phyloP scores from a whole-genome alignment of 108 stramenopile species.

The Ochromonas danica region DNA sequence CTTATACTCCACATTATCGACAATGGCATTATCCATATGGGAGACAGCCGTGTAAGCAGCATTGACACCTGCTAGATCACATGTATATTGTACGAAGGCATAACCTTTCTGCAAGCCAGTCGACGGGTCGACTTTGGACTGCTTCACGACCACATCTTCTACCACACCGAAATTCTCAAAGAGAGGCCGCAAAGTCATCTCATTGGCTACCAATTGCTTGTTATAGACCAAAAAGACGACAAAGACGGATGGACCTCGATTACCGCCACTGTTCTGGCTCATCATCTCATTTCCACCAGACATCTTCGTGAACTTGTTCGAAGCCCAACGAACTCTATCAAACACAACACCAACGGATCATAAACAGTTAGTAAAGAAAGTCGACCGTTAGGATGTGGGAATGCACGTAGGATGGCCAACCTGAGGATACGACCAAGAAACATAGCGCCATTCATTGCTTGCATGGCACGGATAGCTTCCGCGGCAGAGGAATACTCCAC shows the following conservation, averaged over 20 bases:
- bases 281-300: neutral
- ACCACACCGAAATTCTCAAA: neutral
- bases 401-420: no score
- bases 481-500: neutral
- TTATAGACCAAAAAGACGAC: neutral
- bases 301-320: neutral
- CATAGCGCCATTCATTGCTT: neutral
- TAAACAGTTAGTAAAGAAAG: no score
- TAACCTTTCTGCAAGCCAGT: neutral
- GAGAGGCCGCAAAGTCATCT: neutral
- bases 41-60: no score
- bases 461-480: neutral
- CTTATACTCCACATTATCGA: no score
- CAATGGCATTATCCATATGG: no score
- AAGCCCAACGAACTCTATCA: no score
- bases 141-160: neutral
- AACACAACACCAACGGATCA: no score
- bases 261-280: neutral
- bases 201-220: neutral
- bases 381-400: no score
- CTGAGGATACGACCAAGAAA: neutral
- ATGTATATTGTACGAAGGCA: neutral
- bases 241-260: neutral
- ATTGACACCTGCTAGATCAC: neutral
- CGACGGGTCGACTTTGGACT: neutral